Evolutionary conservation across 352 stramenopile species (phyloP).

Genomic region (Blastocystis sp.): DNA sequence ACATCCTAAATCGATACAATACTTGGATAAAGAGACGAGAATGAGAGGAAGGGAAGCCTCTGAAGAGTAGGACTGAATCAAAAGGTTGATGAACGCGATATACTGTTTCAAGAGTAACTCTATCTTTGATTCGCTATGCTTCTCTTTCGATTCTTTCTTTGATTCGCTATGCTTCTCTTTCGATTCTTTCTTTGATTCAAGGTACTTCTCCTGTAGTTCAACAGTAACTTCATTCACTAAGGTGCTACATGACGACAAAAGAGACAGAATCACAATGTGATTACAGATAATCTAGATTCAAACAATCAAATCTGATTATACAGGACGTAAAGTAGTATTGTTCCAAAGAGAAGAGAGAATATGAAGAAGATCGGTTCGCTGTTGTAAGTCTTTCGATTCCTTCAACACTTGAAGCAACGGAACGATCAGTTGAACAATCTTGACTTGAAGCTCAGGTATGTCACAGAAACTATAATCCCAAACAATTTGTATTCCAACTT

Average conservation of each 20-base stretch:
- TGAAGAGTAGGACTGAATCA: not conserved
- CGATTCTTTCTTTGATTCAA: not conserved
- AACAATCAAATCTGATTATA: not conserved
- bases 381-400: not conserved
- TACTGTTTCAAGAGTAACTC: not conserved
- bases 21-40: not conserved
- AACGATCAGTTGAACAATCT: slow-evolving; percentile 43
- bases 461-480: slow-evolving; percentile 39
- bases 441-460: not conserved
- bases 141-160: not conserved
- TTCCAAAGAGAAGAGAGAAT: not conserved
- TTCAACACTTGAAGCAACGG: slow-evolving; percentile 4
- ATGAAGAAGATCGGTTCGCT: not conserved
- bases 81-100: not conserved
- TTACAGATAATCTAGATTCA: not conserved
- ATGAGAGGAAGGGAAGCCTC: not conserved
- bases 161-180: not conserved
- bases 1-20: not conserved
- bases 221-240: not conserved
- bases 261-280: not conserved
- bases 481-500: not conserved
- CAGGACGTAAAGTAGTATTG: not conserved
- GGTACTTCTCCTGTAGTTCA: not conserved
- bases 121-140: not conserved
- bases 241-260: not conserved